Evolutionary conservation across 2,329 filamentous ascomycete species (phyloP).

Genomic region (Aspergillus aculeatinus): DNA sequence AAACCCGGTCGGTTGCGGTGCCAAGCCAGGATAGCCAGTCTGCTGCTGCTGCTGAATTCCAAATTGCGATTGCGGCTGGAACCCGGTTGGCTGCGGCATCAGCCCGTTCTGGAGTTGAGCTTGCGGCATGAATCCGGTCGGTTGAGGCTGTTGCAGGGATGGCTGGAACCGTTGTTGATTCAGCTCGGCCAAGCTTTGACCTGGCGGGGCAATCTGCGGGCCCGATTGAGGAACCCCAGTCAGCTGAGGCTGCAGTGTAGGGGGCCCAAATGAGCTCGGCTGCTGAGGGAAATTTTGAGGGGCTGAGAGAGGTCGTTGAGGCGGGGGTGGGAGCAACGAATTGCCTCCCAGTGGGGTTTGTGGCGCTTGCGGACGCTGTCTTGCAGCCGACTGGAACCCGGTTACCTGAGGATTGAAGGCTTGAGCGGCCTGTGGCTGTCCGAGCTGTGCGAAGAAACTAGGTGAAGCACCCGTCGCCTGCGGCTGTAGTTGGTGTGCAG

Average conservation of each 20-base stretch:
- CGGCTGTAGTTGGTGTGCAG: conserved; percentile 34
- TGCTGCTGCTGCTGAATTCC: conserved; percentile 50
- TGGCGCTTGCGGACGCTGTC: conserved; percentile 71
- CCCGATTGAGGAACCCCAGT: conserved; percentile 66
- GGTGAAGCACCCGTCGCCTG: conserved; percentile 46
- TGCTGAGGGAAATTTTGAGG: conserved; percentile 74
- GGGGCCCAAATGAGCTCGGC: conserved; percentile 69
- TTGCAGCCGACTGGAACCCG: conserved; percentile 44
- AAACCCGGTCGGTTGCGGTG: conserved; percentile 57
- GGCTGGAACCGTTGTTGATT: conserved; percentile 65
- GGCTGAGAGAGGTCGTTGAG: conserved; percentile 79
- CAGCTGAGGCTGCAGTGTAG: conserved; percentile 78
- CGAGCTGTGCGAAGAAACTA: conserved; percentile 52
- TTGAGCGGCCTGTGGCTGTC: conserved; percentile 25
- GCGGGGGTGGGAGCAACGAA: conserved; percentile 73
- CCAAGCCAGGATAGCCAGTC: conserved; percentile 45
- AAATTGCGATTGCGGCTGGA: conserved; percentile 47
- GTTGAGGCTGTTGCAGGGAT: conserved; percentile 60
- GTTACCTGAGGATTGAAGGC: conserved; percentile 39
- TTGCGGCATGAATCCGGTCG: conserved; percentile 58
- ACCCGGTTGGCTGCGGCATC: conserved; percentile 50
- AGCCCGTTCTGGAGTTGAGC: conserved; percentile 43
- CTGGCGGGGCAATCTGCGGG: conserved; percentile 64
- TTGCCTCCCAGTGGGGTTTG: conserved; percentile 57
- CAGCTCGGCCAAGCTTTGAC: conserved; percentile 75